Conservation (phyloP, 2,329 filamentous ascomycete genomes). For the Nemania serpens region DNA sequence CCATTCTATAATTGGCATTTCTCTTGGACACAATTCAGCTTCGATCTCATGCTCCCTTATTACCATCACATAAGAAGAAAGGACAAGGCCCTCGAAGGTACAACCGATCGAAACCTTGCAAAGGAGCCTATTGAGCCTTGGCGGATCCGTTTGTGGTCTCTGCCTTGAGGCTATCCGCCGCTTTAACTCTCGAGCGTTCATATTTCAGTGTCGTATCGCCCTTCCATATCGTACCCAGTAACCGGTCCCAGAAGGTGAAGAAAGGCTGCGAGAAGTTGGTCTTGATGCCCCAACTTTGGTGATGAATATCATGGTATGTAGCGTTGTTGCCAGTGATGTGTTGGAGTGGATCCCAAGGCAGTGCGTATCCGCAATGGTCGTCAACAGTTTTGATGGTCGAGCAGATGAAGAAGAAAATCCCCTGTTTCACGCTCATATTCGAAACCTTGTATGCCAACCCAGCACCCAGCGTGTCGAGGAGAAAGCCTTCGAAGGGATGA, state of each 20-base stretch:
- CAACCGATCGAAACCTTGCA: slow-evolving; percentile 29
- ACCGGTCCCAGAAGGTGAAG: slow-evolving; percentile 92
- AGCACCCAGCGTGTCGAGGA: slow-evolving; percentile 88
- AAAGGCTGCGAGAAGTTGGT: slow-evolving; percentile 89
- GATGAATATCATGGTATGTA: slow-evolving; percentile 95
- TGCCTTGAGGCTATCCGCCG: slow-evolving; percentile 50
- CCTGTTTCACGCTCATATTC: slow-evolving; percentile 82
- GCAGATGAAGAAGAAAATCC: slow-evolving; percentile 85
- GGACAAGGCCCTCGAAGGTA: slow-evolving; percentile 35
- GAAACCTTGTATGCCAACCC: slow-evolving; percentile 81
- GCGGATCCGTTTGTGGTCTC: slow-evolving; percentile 47
- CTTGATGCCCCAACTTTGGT: slow-evolving; percentile 99
- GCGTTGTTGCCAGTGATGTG: slow-evolving; percentile 93
- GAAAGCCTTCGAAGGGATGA: slow-evolving; percentile 90
- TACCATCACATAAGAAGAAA: slow-evolving; percentile 19
- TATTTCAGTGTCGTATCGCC: slow-evolving; percentile 59
- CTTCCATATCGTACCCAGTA: slow-evolving; percentile 82
- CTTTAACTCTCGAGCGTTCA: slow-evolving; percentile 48
- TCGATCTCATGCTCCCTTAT: slow-evolving; percentile 21
- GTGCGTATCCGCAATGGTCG: slow-evolving; percentile 94
- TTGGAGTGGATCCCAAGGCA: slow-evolving; percentile 94
- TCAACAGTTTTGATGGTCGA: slow-evolving; percentile 96
- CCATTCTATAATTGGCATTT: slow-evolving; percentile 21
- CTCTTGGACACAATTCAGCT: slow-evolving; percentile 26
- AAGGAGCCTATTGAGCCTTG: slow-evolving; percentile 35